phyloP scores from a whole-genome alignment of 495 filamentous ascomycete species.

The Venustampulla echinocandica region DNA sequence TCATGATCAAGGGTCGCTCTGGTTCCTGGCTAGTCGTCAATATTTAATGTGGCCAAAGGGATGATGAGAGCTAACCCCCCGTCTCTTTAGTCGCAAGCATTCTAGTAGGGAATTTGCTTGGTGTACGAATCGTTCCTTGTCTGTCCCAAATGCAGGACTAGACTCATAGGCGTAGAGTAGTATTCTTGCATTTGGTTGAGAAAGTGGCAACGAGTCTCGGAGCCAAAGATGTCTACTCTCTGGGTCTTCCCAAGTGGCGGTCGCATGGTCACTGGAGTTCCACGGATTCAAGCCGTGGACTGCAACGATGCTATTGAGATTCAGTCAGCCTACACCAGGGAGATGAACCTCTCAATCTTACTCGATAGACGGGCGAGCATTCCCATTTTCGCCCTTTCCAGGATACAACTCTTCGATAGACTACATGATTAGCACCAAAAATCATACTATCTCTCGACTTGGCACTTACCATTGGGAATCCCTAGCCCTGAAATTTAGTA shows the following conservation, averaged over 20 bases:
- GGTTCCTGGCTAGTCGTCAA: conserved; percentile 2
- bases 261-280: background rate
- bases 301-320: too few species aligned
- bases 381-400: too few species aligned
- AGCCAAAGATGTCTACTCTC: background rate
- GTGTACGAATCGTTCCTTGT: conserved; percentile 3
- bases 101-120: conserved; percentile 2
- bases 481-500: too few species aligned
- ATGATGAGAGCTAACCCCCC: background rate
- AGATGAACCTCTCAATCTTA: too few species aligned
- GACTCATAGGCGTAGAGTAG: background rate
- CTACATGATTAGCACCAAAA: too few species aligned
- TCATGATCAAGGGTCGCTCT: conserved; percentile 12
- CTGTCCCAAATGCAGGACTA: background rate
- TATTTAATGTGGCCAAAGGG: background rate
- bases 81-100: background rate
- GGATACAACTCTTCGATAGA: too few species aligned
- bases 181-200: background rate
- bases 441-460: too few species aligned
- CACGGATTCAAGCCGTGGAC: background rate
- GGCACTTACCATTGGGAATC: too few species aligned
- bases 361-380: too few species aligned
- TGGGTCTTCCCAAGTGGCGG: background rate
- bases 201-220: background rate
- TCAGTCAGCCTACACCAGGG: too few species aligned